Evolutionary conservation across 345 rosid species (phyloP), one percentile per base, ranked within the genome.

Genomic region (Linum lewisii): DNA sequence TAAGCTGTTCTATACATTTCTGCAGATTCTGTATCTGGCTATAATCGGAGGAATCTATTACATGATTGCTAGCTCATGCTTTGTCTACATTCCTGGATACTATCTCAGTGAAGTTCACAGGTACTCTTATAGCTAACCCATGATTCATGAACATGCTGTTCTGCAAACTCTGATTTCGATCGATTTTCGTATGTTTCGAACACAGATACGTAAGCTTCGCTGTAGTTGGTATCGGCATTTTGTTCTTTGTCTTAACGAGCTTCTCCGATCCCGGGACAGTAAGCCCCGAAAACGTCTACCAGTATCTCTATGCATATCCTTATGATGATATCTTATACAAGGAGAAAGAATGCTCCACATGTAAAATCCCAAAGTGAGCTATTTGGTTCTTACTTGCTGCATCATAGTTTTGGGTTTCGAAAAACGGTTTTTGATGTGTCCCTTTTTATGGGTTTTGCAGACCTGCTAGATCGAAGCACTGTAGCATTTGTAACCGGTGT

Each of bases 381-480:
- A 5, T 3, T 6, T 26, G 77, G 90, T 80, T 45, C 13, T 16
- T 15, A 25, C 56, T 61, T 25, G 47, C 68, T 38, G 19, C 58
- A 42, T 7, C 36, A 7, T 21, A 57, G 21, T 4, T 8, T 1
- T 21, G 34, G 32, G 32, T 26, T 51, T 55, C 16, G 45, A 9
- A n/a, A n/a, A n/a, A n/a, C n/a, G n/a, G n/a, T n/a, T n/a, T n/a
- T n/a, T n/a, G n/a, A n/a, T n/a, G n/a, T n/a, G n/a, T n/a, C n/a
- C n/a, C n/a, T n/a, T n/a, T n/a, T n/a, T 8, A 11, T 42, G 18
- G 18, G 14, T 42, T 64, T n/a, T 72, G 25, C 66, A 91, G 98
- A 75, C 98, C 98, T 66, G 96, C 98, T 63, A 82, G 98, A 77
- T 91, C 95, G 68, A 91, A 91, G 77, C 96, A 88, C 69, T 91